These are phyloP conservation scores for Fusarium keratoplasticum DNA, from an alignment of 2,329 filamentous ascomycete genomes.

Conservation along the genomic window DNA sequence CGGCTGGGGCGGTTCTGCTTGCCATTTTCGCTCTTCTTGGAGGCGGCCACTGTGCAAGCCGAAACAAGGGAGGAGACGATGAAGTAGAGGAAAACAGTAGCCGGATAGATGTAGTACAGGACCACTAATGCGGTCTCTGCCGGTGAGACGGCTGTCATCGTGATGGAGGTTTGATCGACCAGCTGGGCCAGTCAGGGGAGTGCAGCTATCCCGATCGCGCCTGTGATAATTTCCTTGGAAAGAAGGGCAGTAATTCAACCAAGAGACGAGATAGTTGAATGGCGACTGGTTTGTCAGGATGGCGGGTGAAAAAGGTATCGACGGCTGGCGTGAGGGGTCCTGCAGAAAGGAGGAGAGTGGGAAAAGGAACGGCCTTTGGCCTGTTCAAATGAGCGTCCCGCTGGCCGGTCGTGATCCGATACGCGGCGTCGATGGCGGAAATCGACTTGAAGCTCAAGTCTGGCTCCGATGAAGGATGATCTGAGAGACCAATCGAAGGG, in stretches of 20 bases:
- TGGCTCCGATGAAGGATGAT: conserved; percentile 18
- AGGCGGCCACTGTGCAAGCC: conserved; percentile 64
- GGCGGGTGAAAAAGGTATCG: neutral
- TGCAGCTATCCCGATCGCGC: neutral
- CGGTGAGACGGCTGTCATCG: conserved; percentile 32
- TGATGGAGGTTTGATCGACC: conserved; percentile 1
- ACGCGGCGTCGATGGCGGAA: conserved; percentile 27
- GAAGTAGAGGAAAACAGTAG: conserved; percentile 65
- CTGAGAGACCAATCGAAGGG: conserved; percentile 15
- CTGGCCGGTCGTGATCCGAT: conserved; percentile 25
- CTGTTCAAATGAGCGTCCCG: conserved; percentile 12
- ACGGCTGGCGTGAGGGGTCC: neutral
- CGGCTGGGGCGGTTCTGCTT: conserved; percentile 33
- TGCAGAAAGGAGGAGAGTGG: neutral
- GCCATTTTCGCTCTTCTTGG: conserved; percentile 40
- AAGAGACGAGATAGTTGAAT: neutral
- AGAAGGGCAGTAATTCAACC: neutral
- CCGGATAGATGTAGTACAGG: conserved; percentile 44
- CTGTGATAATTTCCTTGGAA: neutral
- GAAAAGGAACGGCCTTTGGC: neutral
- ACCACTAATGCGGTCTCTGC: conserved; percentile 32
- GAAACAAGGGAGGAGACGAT: conserved; percentile 67
- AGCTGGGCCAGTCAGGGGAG: conserved; percentile 7
- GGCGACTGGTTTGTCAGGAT: neutral
- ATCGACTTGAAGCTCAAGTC: conserved; percentile 15